These are phyloP conservation scores for Metarhizium rileyi DNA, from an alignment of 2,329 filamentous ascomycete species.

Conservation along the genomic window DNA sequence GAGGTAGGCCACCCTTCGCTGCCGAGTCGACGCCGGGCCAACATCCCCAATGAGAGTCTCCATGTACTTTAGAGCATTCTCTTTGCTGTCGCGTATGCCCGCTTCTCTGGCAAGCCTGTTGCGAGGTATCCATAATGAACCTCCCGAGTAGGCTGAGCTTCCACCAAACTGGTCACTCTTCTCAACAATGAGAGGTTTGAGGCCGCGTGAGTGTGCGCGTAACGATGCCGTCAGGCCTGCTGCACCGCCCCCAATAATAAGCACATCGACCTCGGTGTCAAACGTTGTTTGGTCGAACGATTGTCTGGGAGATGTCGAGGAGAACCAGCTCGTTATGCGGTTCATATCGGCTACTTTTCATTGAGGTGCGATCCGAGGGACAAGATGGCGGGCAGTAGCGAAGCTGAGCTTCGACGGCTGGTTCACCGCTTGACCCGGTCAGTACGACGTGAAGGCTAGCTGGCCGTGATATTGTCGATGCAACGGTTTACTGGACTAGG, in stretches of 20 bases:
- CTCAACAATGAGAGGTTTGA: background rate
- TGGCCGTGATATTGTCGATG: too few relatives aligned
- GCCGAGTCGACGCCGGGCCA: background rate
- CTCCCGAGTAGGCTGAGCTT: background rate
- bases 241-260: background rate
- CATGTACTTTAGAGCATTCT: background rate
- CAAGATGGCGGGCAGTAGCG: too few relatives aligned
- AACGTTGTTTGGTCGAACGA: background rate
- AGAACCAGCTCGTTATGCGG: background rate
- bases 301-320: background rate
- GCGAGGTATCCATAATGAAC: background rate
- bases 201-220: background rate
- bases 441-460: too few relatives aligned
- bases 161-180: background rate
- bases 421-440: too few relatives aligned
- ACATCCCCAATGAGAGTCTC: background rate
- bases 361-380: background rate
- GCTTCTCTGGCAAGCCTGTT: background rate
- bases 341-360: background rate
- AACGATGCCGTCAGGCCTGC: background rate
- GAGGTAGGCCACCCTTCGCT: background rate
- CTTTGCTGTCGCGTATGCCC: background rate
- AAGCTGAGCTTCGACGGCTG: too few relatives aligned
- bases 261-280: conserved; percentile 30
- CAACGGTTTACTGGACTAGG: too few relatives aligned